Conservation (phyloP, 306 rosid genomes). For the Malus sieversii region DNA sequence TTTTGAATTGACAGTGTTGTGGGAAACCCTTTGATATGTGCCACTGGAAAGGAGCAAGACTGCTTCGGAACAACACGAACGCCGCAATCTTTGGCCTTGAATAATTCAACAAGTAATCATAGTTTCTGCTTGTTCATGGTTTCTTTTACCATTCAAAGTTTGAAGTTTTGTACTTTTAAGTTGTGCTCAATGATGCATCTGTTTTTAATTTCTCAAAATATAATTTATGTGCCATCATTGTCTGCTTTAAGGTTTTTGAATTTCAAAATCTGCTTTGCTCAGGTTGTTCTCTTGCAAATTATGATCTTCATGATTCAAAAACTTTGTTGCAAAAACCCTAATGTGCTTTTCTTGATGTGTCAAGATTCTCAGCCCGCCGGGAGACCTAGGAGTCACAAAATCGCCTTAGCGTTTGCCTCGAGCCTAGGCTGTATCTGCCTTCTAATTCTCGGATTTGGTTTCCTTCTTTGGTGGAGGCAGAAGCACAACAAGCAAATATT, state of each 20-base stretch:
- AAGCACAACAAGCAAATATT: constrained; percentile 77
- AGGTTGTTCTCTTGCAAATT: neutral
- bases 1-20: constrained; percentile 47
- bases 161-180: constrained; percentile 2
- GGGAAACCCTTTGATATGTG: constrained; percentile 81
- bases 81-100: constrained; percentile 26
- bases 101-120: constrained; percentile 58
- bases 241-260: neutral
- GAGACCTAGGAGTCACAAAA: constrained; percentile 58
- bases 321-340: constrained; percentile 7
- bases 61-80: constrained; percentile 45
- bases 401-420: constrained; percentile 76
- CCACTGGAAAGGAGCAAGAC: constrained; percentile 39
- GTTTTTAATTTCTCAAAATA: neutral
- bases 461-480: constrained; percentile 88
- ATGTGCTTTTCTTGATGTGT: constrained; percentile 1
- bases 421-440: constrained; percentile 73
- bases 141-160: constrained; percentile 5
- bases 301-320: neutral
- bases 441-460: constrained; percentile 61
- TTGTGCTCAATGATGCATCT: too few species aligned
- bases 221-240: neutral
- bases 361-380: constrained; percentile 48
- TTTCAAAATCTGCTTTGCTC: neutral
- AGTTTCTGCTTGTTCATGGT: constrained; percentile 13